phyloP scores from a whole-genome alignment of 441 rosid species.

The Gossypium armourianum region DNA sequence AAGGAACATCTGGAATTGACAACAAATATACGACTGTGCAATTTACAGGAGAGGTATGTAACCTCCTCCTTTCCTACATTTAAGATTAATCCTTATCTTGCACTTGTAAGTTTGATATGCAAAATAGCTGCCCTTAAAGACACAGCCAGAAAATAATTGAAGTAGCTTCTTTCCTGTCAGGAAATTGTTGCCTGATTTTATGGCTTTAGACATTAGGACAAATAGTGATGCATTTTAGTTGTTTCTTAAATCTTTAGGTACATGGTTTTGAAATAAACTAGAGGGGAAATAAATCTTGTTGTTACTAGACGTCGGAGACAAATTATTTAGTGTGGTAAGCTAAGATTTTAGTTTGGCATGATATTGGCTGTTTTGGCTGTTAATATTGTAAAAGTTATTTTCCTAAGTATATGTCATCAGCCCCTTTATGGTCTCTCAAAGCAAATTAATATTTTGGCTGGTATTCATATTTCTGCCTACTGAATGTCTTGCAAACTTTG shows the following conservation, averaged over 20 bases:
- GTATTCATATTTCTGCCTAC: neutral
- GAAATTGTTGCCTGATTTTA: neutral
- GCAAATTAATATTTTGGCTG: neutral
- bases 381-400: neutral
- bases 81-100: neutral
- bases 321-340: neutral
- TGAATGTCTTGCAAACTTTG: neutral
- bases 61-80: neutral
- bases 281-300: neutral
- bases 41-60: conserved; percentile 81
- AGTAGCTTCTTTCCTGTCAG: neutral
- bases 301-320: neutral
- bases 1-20: conserved; percentile 93
- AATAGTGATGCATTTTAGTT: neutral
- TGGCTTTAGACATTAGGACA: neutral
- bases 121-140: neutral
- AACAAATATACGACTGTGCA: conserved; percentile 86
- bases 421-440: too few relatives aligned
- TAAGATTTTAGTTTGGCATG: neutral
- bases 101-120: neutral
- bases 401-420: too few relatives aligned
- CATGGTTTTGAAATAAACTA: neutral
- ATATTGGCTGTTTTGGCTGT: neutral
- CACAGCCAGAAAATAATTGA: neutral
- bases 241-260: neutral